Evolutionary conservation across 768 basidiomycete genomes (phyloP), one percentile per base, ranked within the genome.

Genomic region (Termitomyces eurrhizus): DNA sequence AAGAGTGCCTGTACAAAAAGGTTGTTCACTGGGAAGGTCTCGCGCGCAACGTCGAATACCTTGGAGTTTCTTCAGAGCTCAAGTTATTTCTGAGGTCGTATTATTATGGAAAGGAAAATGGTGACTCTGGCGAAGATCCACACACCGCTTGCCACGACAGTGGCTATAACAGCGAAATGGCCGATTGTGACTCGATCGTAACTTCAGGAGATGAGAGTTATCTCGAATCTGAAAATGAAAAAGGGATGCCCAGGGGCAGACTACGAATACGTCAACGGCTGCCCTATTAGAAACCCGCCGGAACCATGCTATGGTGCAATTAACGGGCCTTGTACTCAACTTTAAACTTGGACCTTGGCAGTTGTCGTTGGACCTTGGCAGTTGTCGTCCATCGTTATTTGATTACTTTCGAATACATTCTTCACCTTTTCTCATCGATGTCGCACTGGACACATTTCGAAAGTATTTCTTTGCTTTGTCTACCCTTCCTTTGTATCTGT

Each of bases 11-110:
- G 13, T 81, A 83, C 62, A 74, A 78, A 21, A 86, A 88, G 21
- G 71, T 78, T 55, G 80, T 93, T 49, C 83, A 84, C 51, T 95
- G 93, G 93, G 90, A 94, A 66, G 92, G 91, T 33, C 78, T 95
- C 62, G 91, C 91, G 21, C 85, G 89, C 61, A 96, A 95, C 71
- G 92, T 89, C 69, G 93, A 95, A 69, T 95, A 92, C 68, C 86
- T 96, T 52, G 88, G 86, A 21, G 80, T 95, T 62, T 79, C 84
- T 56, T 75, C 84, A 18, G 87, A 90, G 48, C 85, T 95, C 72
- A 93, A 92, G 70, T 73, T 86, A 16, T 90, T 90, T 68, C 77
- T 94, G 52, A 85, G 88, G 0, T 79, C 77, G 59, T 95, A 90
- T 88, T 92, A 89, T 72, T 52, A 57, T 44, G 29, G 9, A 37